A percentile compares a stretch with the other conserved stretches of the same genome.
Conservation (phyloP, 306 rosid species). For the Sophora flavescens region DNA sequence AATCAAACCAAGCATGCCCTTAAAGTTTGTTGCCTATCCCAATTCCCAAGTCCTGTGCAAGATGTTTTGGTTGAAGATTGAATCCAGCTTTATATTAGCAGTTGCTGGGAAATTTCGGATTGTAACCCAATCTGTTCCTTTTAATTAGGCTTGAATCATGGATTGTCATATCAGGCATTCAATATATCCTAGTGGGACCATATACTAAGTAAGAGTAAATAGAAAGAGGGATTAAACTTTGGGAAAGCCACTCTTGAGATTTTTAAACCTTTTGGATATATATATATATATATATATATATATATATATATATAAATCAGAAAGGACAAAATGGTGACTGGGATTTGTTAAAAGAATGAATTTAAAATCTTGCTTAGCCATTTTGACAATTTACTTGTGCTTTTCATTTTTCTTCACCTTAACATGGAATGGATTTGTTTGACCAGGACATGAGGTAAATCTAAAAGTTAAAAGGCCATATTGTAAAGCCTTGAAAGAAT, state of each 20-base stretch:
- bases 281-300: too few species aligned
- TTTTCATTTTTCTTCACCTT: neutral
- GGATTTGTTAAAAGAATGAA: slow-evolving; percentile 38
- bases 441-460: neutral
- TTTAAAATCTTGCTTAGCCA: neutral
- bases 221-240: slow-evolving; percentile 20
- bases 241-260: neutral
- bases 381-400: slow-evolving; percentile 27
- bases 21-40: slow-evolving; percentile 12
- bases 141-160: slow-evolving; percentile 26
- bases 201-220: neutral
- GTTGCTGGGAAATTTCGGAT: slow-evolving; percentile 49
- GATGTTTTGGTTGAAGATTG: neutral
- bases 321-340: slow-evolving; percentile 38
- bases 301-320: neutral
- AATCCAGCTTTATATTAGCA: slow-evolving; percentile 10
- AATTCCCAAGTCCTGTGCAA: neutral
- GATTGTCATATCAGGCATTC: slow-evolving; percentile 23
- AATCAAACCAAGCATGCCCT: too few species aligned
- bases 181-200: slow-evolving; percentile 42
- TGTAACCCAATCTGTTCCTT: slow-evolving; percentile 26
- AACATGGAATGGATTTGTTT: neutral
- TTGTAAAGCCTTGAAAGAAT: neutral
- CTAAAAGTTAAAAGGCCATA: neutral
- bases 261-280: slow-evolving; percentile 14